These are phyloP conservation scores for Diaporthe ilicicola DNA, from an alignment of 2,329 filamentous ascomycete genomes.

Conservation along the genomic window DNA sequence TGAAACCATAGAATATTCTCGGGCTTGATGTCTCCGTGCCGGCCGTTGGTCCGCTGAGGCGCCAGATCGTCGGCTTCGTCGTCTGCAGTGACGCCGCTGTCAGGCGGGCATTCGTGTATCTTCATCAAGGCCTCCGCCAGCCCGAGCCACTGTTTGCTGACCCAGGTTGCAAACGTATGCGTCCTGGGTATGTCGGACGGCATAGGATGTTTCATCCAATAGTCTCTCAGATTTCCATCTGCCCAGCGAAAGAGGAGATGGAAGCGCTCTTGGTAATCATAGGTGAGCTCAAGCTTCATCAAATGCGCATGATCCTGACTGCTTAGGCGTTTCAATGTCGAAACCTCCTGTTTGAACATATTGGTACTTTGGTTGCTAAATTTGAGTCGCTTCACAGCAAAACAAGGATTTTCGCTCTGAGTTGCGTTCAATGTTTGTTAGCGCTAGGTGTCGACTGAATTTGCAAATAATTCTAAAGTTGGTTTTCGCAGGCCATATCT, in stretches of 20 bases:
- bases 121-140: background rate
- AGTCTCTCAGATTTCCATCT: constrained; percentile 15
- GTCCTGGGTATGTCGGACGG: background rate
- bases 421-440: background rate
- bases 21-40: constrained; percentile 33
- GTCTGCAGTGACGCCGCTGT: background rate
- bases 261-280: background rate
- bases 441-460: background rate
- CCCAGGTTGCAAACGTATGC: background rate
- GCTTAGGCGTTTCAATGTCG: constrained; percentile 19
- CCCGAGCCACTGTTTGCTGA: background rate
- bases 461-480: too few relatives aligned
- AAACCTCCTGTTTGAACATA: constrained; percentile 19
- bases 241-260: constrained; percentile 24
- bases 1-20: constrained; percentile 33
- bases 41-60: background rate
- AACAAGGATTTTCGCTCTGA: constrained; percentile 6
- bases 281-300: constrained; percentile 18
- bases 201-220: background rate
- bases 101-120: constrained; percentile 23
- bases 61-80: background rate
- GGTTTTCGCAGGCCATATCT: background rate
- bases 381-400: constrained; percentile 21
- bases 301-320: constrained; percentile 8
- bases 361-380: background rate